Evolutionary conservation across 108 stramenopile species (phyloP).

Genomic region (Parmales sp.): DNA sequence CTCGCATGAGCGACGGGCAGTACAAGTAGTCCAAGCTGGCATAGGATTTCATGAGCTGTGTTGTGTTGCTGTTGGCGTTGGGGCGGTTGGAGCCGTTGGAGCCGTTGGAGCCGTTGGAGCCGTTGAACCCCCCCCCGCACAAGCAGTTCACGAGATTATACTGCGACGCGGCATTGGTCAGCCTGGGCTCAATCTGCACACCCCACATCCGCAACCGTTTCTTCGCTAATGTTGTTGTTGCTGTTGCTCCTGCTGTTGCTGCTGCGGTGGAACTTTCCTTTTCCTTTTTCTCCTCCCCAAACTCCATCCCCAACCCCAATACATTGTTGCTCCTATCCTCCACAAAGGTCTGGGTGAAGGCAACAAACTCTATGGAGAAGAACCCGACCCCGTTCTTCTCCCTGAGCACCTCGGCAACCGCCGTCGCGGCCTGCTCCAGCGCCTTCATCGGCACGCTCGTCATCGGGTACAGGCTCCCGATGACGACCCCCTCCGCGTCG

Average conservation of each 20-base stretch:
- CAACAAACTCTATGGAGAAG: constrained; percentile 19
- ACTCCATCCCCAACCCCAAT: no score
- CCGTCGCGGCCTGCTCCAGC: constrained; percentile 19
- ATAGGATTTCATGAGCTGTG: neutral
- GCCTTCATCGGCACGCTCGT: constrained; percentile 17
- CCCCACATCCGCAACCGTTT: constrained; percentile 19
- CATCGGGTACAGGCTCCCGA: constrained; percentile 25
- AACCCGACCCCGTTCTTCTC: constrained; percentile 22
- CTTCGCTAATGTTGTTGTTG: neutral
- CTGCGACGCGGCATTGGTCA: constrained; percentile 12
- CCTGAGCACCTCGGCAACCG: constrained; percentile 15
- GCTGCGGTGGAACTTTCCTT: no score
- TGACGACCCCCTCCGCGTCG: constrained; percentile 12
- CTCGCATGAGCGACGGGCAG: constrained; percentile 17
- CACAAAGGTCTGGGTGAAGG: no score
- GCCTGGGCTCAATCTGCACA: constrained; percentile 24
- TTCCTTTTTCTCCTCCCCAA: no score
- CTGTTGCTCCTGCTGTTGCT: neutral
- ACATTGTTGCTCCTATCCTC: no score
- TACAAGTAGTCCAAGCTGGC: constrained; percentile 15
- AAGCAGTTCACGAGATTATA: constrained; percentile 4
- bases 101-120: neutral
- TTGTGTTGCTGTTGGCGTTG: constrained; percentile 13
- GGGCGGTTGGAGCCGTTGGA: neutral
- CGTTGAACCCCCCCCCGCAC: constrained; percentile 4